A percentile compares a stretch with the other conserved stretches of the same genome.
Conservation (phyloP, 2,329 filamentous ascomycete genomes). For the Epichloe typhina region DNA sequence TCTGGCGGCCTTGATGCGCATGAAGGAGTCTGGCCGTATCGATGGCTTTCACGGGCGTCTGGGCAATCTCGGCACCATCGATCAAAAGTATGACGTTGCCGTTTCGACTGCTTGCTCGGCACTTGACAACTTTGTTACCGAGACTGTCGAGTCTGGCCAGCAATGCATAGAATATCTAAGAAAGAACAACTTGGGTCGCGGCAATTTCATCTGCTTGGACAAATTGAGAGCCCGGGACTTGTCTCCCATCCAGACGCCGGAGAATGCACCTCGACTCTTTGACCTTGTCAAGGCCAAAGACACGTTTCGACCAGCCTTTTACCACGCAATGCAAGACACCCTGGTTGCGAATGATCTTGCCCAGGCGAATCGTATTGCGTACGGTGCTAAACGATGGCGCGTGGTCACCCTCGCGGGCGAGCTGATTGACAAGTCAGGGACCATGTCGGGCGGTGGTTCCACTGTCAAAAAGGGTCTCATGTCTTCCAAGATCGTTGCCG, state of each 20-base stretch:
- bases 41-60: constrained; percentile 94
- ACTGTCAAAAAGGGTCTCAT: constrained; percentile 85
- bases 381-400: constrained; percentile 85
- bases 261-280: constrained; percentile 83
- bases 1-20: constrained; percentile 77
- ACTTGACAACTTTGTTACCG: constrained; percentile 92
- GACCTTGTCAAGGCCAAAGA: constrained; percentile 85
- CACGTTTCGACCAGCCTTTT: constrained; percentile 81
- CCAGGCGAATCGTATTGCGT: constrained; percentile 96
- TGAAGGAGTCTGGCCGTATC: constrained; percentile 92
- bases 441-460: constrained; percentile 93
- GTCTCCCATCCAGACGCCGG: constrained; percentile 71
- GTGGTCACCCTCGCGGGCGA: constrained; percentile 93
- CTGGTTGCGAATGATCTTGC: constrained; percentile 82
- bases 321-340: constrained; percentile 89
- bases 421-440: constrained; percentile 94
- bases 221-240: constrained; percentile 70
- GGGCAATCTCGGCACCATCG: constrained; percentile 87
- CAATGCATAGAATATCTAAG: constrained; percentile 96
- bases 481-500: constrained; percentile 88
- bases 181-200: constrained; percentile 92
- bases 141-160: constrained; percentile 89
- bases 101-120: constrained; percentile 90
- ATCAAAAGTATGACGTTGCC: constrained; percentile 90
- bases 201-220: constrained; percentile 93